Base-by-base conservation (phyloP, 768 basidiomycete genomes). In the Infundibulicybe gibba region DNA sequence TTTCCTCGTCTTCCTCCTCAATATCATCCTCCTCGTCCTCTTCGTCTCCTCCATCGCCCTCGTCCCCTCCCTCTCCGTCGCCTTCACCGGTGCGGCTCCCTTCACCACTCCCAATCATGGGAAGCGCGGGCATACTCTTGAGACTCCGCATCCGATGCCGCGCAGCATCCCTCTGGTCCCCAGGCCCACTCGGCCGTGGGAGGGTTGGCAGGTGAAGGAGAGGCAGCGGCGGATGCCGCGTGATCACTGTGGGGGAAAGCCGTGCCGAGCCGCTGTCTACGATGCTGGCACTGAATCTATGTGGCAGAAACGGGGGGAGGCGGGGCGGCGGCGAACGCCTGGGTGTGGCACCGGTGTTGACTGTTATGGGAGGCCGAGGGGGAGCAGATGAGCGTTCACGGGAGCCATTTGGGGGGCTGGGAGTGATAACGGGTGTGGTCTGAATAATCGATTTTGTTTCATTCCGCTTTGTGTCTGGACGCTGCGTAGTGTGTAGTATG, bases 101-200 rank as follows among this genome's bases (percentile, higher is more conserved):
- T 8, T 25, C 61, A 33, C 52, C 57, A 6, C 57, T 57, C 32
- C 64, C 67, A 25, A 61, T 59, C 43, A 51, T 66, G 14, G 71
- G 68, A 41, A 83, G 58, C 20, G 75, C 80, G 30, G 84, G 84
- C 66, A 83, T 77, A 49, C 67, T 77, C 40, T 70, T 66, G 51
- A 82, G 57, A 52, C 20, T 70, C 67, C 45, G 51, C 45, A 39
- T 54, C 57, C 10, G 49, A 46, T 15, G 51, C 55, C 44, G 48
- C 53, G 44, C 49, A 56, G 40, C 14, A 51, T 13, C 21, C 47
- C 8, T n/a, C 47, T 37, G 19, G 39, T 61, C 45, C 38, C 47
- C 51, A 41, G 50, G 46, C 37, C 54, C 54, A 1, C 45, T 42
- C 6, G 65, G 57, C 6, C 63, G 55, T 6, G 73, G 72, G 11